Percentiles rank a stretch among this genome's conserved stretches.
These are phyloP conservation scores for Colletotrichum lini DNA, from an alignment of 2,329 filamentous ascomycete genomes.

Conservation along the genomic window DNA sequence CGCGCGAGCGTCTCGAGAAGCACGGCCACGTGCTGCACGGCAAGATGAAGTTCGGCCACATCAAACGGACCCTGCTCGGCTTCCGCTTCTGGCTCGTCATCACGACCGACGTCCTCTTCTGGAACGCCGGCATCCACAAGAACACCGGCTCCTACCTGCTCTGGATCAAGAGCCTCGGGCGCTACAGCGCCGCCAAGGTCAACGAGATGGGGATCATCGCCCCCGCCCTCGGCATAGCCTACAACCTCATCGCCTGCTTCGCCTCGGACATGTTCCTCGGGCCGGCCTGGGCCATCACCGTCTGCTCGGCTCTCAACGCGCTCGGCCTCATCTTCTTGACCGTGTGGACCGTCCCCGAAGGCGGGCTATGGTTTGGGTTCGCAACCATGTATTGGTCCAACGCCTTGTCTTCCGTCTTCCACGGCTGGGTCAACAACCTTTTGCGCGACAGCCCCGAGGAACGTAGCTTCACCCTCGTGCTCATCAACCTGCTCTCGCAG, in stretches of 20 bases:
- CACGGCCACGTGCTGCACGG: slow-evolving; percentile 58
- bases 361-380: slow-evolving; percentile 68
- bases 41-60: slow-evolving; percentile 51
- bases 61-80: slow-evolving; percentile 54
- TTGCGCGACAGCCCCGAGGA: slow-evolving; percentile 24
- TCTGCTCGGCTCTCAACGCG: slow-evolving; percentile 17
- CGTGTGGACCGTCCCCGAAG: slow-evolving; percentile 70
- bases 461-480: slow-evolving; percentile 24
- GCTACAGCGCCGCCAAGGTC: slow-evolving; percentile 64
- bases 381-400: slow-evolving; percentile 49
- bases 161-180: slow-evolving; percentile 58
- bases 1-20: slow-evolving; percentile 50
- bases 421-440: slow-evolving; percentile 31
- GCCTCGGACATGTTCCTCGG: slow-evolving; percentile 25
- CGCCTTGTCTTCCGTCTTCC: slow-evolving; percentile 20
- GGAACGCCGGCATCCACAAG: slow-evolving; percentile 61
- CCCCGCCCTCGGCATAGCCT: slow-evolving; percentile 12
- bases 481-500: slow-evolving; percentile 61
- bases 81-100: slow-evolving; percentile 56
- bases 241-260: slow-evolving; percentile 15
- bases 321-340: slow-evolving; percentile 57
- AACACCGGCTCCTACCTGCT: slow-evolving; percentile 54
- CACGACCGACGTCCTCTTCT: slow-evolving; percentile 57
- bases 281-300: slow-evolving; percentile 51
- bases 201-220: slow-evolving; percentile 56